Evolutionary conservation across 257 asterid genomes (phyloP), one percentile per base, ranked within the genome.

Genomic region (Voacanga thouarsii): DNA sequence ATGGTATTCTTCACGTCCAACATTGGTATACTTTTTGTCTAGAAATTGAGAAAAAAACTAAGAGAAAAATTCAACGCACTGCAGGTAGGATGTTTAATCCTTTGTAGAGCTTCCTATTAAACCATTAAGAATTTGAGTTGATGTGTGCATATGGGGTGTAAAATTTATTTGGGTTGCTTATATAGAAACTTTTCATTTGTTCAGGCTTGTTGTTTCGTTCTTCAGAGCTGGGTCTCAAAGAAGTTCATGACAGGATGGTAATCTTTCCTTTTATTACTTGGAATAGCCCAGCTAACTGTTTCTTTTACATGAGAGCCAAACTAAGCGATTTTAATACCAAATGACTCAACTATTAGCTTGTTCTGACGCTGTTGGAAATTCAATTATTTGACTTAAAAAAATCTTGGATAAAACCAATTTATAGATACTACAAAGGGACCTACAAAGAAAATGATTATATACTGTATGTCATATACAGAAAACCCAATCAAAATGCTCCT

Each of bases 171-270:
- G 12, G n/a, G n/a, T 41, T 30, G 10, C 44, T 64, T 30, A 33
- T 64, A 5, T 33, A 7, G 45, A 56, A 12, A 57, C 75, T 75
- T 24, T 82, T 26, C 51, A 30, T 77, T 74, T 78, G 77, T 82
- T 64, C 91, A 93, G 98, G 98, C 98, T 78, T 93, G 98, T 87
- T 93, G 97, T 83, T 89, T 85, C 83, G 82, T 93, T 73, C 94
- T 93, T 75, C 98, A 93, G 77, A 94, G 97, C 81, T 94, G 97
- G 97, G 92, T 91, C 74, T 90, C 98, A 1, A 94, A 87, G 83
- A 94, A 94, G 92, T 94, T 94, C 84, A 94, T 94, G 98, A 94
- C 98, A 51, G 98, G 98, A 92, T 92, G 97, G 98, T 94, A 87
- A 67, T 30, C 9, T 18, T 70, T 30, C 39, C 77, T 69, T 85